A percentile compares a stretch with the other conserved stretches of the same genome.
phyloP scores from a whole-genome alignment of 2,329 filamentous ascomycete species.

The Diaporthe vexans region DNA sequence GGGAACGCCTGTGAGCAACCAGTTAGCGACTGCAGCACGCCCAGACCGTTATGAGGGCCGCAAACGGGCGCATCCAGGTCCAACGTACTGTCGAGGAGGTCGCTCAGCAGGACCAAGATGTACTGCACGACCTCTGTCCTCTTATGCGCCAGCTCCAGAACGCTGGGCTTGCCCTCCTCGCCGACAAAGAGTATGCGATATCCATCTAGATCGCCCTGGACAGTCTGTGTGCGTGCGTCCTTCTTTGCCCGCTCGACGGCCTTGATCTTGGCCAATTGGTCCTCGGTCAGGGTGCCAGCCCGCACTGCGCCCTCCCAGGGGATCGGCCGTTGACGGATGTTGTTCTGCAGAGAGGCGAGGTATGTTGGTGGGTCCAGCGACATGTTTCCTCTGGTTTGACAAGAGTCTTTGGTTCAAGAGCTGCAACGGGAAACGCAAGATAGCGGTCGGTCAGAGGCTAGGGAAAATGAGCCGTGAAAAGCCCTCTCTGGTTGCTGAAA shows the following conservation, averaged over 20 bases:
- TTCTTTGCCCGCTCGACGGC: conserved; percentile 96
- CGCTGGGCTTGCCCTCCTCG: conserved; percentile 75
- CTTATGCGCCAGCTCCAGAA: conserved; percentile 88
- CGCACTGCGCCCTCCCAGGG: conserved; percentile 97
- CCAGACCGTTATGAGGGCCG: not conserved
- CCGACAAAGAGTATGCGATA: conserved; percentile 88
- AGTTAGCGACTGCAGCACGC: not conserved
- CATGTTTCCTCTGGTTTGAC: conserved; percentile 65
- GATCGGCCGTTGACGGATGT: conserved; percentile 95
- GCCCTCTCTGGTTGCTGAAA: conserved; percentile 1
- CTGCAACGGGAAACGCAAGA: no score
- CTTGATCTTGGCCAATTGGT: conserved; percentile 95
- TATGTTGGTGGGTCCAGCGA: conserved; percentile 94
- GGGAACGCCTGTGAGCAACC: conserved; percentile 75
- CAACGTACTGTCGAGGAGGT: conserved; percentile 84
- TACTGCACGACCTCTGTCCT: conserved; percentile 94
- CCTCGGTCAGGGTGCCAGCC: conserved; percentile 92
- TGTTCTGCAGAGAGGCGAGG: conserved; percentile 88
- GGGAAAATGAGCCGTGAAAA: not conserved
- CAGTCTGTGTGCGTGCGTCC: conserved; percentile 86
- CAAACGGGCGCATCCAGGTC: not conserved
- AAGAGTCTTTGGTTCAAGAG: not conserved
- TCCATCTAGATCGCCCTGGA: conserved; percentile 83
- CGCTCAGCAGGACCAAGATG: conserved; percentile 88
- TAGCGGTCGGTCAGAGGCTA: not conserved